Evolutionary conservation across 2,329 filamentous ascomycete species (phyloP), one percentile per base, ranked within the genome.

Genomic region (Stenocarpella maydis): DNA sequence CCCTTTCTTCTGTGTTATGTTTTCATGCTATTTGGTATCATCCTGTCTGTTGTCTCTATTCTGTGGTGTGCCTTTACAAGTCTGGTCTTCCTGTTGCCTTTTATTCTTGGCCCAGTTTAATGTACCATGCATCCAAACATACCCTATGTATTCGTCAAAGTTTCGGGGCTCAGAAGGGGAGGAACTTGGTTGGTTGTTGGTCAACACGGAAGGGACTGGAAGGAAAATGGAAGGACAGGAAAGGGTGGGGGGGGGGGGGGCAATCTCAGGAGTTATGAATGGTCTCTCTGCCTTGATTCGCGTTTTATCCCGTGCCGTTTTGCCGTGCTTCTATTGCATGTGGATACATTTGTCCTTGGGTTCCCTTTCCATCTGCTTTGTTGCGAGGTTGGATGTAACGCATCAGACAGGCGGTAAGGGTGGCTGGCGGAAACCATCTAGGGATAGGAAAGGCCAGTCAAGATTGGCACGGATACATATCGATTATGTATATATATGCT

Each of bases 101-200:
- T 60, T 60, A 24, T 47, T 53, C 26, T 17, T 49, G 4, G 15
- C 15, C 43, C 15, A 6, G 28, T 63, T 15, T 49, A 37, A 19
- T 61, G 58, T 61, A 61, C 19, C 39, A 60, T 45, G 45, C 55
- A 43, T 60, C 55, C 37, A 45, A 17, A 58, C 58, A 61, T 47
- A 61, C 58, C 41, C 28, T 34, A 53, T 28, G 50, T 34, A 31
- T 47, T 34, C 19, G 41, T 47, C 26, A n/a, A 47, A 43, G 58
- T 8, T 24, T 61, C 21, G 58, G 58, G 34, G 41, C 34, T 47
- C 58, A 61, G 58, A 37, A 19, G 43, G 41, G 21, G 2, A 19
- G 14, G 17, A 21, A 5, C 2, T 31, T 28, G 55, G 21, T 10
- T 12, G 17, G 58, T 17, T 41, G 58, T 49, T 5, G 28, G 43